phyloP scores from a whole-genome alignment of 1,139 yeast genomes.

The Kazachstania sp. region DNA sequence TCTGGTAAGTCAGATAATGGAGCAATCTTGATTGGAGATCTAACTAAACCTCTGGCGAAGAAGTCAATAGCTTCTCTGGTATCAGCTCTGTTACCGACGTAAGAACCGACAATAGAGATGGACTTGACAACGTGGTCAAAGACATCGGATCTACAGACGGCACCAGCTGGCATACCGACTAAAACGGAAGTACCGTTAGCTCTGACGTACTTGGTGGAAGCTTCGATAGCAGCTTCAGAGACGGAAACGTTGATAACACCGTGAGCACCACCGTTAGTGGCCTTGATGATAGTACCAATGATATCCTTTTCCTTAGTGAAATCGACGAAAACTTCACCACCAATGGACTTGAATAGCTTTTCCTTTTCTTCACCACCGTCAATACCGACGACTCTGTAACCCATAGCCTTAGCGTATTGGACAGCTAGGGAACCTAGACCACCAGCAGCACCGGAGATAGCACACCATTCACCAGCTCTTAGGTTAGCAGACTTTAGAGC shows the following conservation, averaged over 20 bases:
- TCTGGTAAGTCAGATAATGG: slow-evolving; percentile 49
- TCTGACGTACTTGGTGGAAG: slow-evolving; percentile 62
- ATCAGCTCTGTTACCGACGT: slow-evolving; percentile 68
- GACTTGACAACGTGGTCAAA: slow-evolving; percentile 52
- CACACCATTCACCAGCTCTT: slow-evolving; percentile 69
- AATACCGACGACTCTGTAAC: slow-evolving; percentile 64
- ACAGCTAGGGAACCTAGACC: slow-evolving; percentile 77
- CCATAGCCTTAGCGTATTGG: slow-evolving; percentile 79
- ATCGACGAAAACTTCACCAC: slow-evolving; percentile 67
- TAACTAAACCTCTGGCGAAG: slow-evolving; percentile 54
- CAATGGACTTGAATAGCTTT: slow-evolving; percentile 45
- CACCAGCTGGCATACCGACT: slow-evolving; percentile 55
- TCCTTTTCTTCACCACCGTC: slow-evolving; percentile 68
- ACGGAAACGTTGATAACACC: slow-evolving; percentile 77
- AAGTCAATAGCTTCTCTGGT: slow-evolving; percentile 61
- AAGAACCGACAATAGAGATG: slow-evolving; percentile 51
- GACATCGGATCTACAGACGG: slow-evolving; percentile 50
- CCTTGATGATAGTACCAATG: slow-evolving; percentile 43
- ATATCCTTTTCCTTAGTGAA: slow-evolving; percentile 47
- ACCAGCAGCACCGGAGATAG: slow-evolving; percentile 77
- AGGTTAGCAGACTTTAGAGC: slow-evolving; percentile 65
- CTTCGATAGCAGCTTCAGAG: slow-evolving; percentile 61
- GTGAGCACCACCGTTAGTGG: slow-evolving; percentile 71
- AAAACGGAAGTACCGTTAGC: slow-evolving; percentile 69
- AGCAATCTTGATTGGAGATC: slow-evolving; percentile 53